Percentiles rank a stretch among this genome's conserved stretches.
These are phyloP conservation scores for Malbranchea cinnamomea DNA, from an alignment of 2,329 filamentous ascomycete genomes.

Conservation along the genomic window DNA sequence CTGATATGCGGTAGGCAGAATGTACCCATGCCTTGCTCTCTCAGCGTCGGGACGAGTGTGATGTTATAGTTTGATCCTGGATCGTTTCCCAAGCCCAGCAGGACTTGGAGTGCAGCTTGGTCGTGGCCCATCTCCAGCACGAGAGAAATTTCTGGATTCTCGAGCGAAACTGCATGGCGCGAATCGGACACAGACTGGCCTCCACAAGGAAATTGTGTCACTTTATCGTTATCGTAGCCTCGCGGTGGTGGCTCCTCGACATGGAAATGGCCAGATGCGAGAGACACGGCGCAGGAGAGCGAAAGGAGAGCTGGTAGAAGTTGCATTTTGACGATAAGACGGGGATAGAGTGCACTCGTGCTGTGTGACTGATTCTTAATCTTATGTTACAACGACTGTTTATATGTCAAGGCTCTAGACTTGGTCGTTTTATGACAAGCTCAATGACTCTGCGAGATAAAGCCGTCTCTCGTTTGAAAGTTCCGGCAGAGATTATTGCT, in stretches of 20 bases:
- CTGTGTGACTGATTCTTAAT: too few relatives aligned
- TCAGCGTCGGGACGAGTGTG: conserved; percentile 46
- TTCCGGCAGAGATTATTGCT: too few relatives aligned
- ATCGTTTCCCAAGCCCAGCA: conserved; percentile 37
- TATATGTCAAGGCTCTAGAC: too few relatives aligned
- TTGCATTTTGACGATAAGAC: too few relatives aligned
- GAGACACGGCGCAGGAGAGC: conserved; percentile 28
- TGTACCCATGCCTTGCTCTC: conserved; percentile 45
- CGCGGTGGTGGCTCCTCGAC: conserved; percentile 38
- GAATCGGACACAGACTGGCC: conserved; percentile 31
- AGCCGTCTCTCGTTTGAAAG: too few relatives aligned
- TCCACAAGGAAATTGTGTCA: conserved; percentile 36
- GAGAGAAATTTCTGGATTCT: conserved; percentile 34
- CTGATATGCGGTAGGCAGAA: conserved; percentile 50
- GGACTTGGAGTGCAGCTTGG: conserved; percentile 37
- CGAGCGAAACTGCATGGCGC: conserved; percentile 36
- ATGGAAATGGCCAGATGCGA: conserved; percentile 40
- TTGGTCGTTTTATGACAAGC: too few relatives aligned
- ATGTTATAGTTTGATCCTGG: conserved; percentile 52
- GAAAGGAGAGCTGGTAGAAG: conserved; percentile 25
- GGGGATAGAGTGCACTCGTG: too few relatives aligned
- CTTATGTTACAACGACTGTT: too few relatives aligned
- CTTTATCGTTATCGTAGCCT: conserved; percentile 34
- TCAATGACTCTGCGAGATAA: too few relatives aligned
- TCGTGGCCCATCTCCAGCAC: conserved; percentile 38